These are phyloP conservation scores for Adansonia madagascariensis DNA, from an alignment of 441 rosid species.

Conservation along the genomic window DNA sequence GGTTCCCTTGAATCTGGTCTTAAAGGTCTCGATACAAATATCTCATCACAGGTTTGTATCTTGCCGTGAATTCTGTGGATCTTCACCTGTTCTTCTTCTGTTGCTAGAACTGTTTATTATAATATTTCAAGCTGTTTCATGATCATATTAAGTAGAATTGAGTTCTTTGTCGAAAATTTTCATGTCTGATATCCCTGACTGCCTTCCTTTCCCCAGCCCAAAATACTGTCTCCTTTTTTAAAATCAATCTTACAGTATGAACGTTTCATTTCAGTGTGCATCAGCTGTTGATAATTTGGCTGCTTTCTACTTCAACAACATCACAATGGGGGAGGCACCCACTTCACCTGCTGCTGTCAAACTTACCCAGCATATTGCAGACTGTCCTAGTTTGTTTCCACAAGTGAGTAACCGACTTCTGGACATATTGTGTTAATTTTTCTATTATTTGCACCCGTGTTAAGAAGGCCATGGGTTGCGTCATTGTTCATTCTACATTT, in stretches of 20 bases:
- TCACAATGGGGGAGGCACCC: conserved; percentile 91
- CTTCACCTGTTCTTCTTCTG: conserved; percentile 7
- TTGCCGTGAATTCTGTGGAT: conserved; percentile 15
- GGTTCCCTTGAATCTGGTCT: conserved; percentile 98
- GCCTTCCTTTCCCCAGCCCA: background rate
- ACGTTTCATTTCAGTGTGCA: conserved; percentile 75
- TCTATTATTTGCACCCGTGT: background rate
- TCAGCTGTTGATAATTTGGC: conserved; percentile 96
- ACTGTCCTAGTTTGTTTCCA: conserved; percentile 90
- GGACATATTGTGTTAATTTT: background rate
- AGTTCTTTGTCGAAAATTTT: background rate
- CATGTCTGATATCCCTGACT: background rate
- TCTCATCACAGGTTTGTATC: conserved; percentile 86
- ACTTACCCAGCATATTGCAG: conserved; percentile 84
- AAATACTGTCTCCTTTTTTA: background rate
- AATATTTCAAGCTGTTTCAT: conserved; percentile 13
- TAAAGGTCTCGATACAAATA: conserved; percentile 82
- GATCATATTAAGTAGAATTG: conserved; percentile 8
- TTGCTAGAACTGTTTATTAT: conserved; percentile 7
- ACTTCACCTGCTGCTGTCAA: conserved; percentile 67
- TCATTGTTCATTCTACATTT: background rate
- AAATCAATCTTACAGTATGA: conserved; percentile 19
- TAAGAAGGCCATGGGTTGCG: background rate
- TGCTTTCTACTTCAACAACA: conserved; percentile 88
- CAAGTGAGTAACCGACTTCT: conserved; percentile 58